Evolutionary conservation across 169 alveolate genomes (phyloP), one percentile per base, ranked within the genome.

Genomic region (Plasmodium berghei): DNA sequence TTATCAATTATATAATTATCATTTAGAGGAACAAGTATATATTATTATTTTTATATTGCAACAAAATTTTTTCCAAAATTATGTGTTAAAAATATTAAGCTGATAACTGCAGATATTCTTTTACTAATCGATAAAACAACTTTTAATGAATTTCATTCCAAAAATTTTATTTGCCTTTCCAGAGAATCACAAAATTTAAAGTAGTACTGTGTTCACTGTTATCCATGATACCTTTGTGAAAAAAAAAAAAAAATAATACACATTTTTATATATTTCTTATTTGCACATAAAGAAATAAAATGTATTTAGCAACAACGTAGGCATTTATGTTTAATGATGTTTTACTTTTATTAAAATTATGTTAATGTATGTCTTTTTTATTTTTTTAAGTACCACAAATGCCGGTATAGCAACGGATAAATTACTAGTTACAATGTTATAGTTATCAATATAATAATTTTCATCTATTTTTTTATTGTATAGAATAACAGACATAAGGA

Each of bases 391-490:
- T 80, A 80, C 90, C 90, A 80, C 72, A 56, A 80, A 80, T 80
- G 90, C 90, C n/a, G 90, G 56, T 24, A 80, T 59, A 18, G 73
- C 90, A 55, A 69, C 49, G 5, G 69, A 80, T 8, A 80, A 52
- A 54, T 80, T 80, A 52, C 90, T 80, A 28, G 77, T 80, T 80
- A 83, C 90, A 59, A 80, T 80, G 61, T 20, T 80, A 67, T 54
- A 80, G 70, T 80, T 80, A 55, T 80, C 90, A 45, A 80, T 63
- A 56, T 67, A 80, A 67, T 80, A 72, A 64, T 80, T 80, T 80
- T 80, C 90, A 80, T 80, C 73, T 55, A 80, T 80, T 80, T 80
- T 80, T 67, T 67, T 80, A 54, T 80, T 80, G 74, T 80, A 80
- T 48, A 80, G 16, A 34, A 28, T 72, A 49, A 80, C 66, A 16